These are phyloP conservation scores for Aspergillus cavernicola DNA, from an alignment of 495 filamentous ascomycete species.

Conservation along the genomic window DNA sequence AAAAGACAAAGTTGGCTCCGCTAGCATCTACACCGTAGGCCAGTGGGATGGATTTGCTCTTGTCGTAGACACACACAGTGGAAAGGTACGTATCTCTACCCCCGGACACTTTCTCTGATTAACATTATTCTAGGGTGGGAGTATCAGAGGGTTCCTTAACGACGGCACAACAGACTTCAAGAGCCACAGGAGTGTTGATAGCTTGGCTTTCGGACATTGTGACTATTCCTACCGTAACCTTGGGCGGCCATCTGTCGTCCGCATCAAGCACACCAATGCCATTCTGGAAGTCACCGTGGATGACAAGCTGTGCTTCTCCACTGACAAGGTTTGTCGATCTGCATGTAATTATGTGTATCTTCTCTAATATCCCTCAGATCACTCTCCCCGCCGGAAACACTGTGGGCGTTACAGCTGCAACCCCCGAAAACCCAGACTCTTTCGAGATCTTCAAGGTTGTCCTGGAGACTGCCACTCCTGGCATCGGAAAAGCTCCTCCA, in stretches of 20 bases:
- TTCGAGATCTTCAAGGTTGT: conserved; percentile 90
- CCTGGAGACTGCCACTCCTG: conserved; percentile 47
- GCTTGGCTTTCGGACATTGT: conserved; percentile 90
- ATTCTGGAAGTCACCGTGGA: conserved; percentile 76
- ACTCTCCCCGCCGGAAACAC: conserved; percentile 74
- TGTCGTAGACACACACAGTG: conserved; percentile 83
- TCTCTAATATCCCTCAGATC: conserved; percentile 41
- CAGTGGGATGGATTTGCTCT: conserved; percentile 84
- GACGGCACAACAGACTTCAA: conserved; percentile 83
- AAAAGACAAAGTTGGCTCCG: conserved; percentile 55
- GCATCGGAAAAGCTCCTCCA: conserved; percentile 7
- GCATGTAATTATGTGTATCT: neutral
- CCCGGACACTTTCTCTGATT: neutral
- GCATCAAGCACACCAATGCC: conserved; percentile 60
- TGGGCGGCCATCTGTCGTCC: conserved; percentile 73
- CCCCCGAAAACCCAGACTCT: conserved; percentile 86
- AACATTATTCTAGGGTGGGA: conserved; percentile 56
- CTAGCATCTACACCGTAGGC: conserved; percentile 77
- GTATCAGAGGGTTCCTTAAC: conserved; percentile 87
- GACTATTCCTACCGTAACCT: conserved; percentile 88
- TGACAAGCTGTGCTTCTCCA: conserved; percentile 78
- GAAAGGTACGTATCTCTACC: conserved; percentile 44
- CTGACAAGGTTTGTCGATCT: conserved; percentile 53
- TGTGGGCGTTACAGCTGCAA: conserved; percentile 83
- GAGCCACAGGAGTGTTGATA: conserved; percentile 72